Evolutionary conservation across 2,329 filamentous ascomycete genomes (phyloP), one percentile per base, ranked within the genome.

Genomic region (Aphanoascus verrucosus): DNA sequence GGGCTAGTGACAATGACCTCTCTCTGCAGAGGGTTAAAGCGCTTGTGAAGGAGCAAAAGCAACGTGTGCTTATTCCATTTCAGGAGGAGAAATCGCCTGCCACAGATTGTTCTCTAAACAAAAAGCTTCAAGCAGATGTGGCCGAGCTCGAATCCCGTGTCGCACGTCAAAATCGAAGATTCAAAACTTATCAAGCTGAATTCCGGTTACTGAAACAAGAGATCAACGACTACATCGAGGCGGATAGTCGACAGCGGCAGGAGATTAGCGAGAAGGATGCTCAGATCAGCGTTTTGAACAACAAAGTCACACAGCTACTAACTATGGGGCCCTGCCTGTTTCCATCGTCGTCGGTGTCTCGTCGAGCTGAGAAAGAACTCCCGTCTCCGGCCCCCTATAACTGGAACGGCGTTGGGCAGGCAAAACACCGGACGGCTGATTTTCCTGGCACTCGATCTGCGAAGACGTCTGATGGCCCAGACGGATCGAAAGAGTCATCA

Each of bases 171-270:
- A 47, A 59, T 28, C 44, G 54, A 35, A 59, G 59, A 54, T 35
- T 73, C 11, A 65, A 69, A 28, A 68, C 71, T 56, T 72, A 74
- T 51, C 64, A 75, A 34, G 61, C 69, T n/a, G 73, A 76, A 46
- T 74, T 74, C 52, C 69, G 75, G 20, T 66, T 72, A 48, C 75
- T 74, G 63, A 76, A 75, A 59, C 66, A 75, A 31, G 74, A 77
- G 50, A 66, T 74, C 50, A 69, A 67, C 49, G 70, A 70, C 14
- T 76, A 74, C 62, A 73, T 70, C 57, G 67, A 68, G 49, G 65
- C 68, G 32, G 58, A 69, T 14, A 62, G 58, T 54, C 60, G 55
- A 6, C 63, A 62, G 4, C 58, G 62, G 14, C 49, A 52, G 23
- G 51, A 58, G 37, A 55, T 64, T 9, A 37, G 40, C 38, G 59